phyloP scores from a whole-genome alignment of 2,329 filamentous ascomycete genomes.

The Colletotrichum lupini region DNA sequence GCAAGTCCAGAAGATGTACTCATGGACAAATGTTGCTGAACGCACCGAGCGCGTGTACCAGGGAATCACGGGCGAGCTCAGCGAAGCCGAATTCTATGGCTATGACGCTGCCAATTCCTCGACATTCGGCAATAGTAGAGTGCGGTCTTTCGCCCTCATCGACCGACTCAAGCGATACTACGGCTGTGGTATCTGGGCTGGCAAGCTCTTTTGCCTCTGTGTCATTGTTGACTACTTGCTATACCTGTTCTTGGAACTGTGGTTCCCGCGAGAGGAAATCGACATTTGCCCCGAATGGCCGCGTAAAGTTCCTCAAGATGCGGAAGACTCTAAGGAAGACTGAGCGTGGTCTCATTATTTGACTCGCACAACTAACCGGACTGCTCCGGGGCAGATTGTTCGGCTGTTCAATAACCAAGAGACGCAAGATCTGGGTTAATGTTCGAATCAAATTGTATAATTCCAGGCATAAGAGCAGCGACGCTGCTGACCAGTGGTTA shows the following conservation, averaged over 20 bases:
- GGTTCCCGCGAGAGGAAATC: constrained; percentile 85
- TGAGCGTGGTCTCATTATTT: not conserved
- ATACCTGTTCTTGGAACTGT: constrained; percentile 88
- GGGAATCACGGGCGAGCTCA: constrained; percentile 87
- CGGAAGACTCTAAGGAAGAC: constrained; percentile 30
- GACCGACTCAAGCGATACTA: constrained; percentile 97
- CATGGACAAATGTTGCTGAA: constrained; percentile 94
- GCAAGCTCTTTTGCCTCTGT: constrained; percentile 95
- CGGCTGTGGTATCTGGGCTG: constrained; percentile 97
- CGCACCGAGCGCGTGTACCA: constrained; percentile 96
- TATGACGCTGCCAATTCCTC: constrained; percentile 73
- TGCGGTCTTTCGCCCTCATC: constrained; percentile 91
- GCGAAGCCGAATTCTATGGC: constrained; percentile 89
- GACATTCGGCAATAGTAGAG: constrained; percentile 76
- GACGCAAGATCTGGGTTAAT: not conserved
- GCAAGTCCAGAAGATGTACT: constrained; percentile 98
- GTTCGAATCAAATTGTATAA: not conserved
- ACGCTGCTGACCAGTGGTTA: not conserved
- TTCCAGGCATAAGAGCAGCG: not conserved
- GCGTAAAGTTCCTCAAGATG: constrained; percentile 67
- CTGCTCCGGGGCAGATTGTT: not conserved
- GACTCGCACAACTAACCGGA: not conserved
- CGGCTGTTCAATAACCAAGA: not conserved
- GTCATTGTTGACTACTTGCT: constrained; percentile 94
- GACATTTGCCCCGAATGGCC: constrained; percentile 95